Evolutionary conservation across 140 eudicot genomes (phyloP).

Genomic region (Cichorium intybus): DNA sequence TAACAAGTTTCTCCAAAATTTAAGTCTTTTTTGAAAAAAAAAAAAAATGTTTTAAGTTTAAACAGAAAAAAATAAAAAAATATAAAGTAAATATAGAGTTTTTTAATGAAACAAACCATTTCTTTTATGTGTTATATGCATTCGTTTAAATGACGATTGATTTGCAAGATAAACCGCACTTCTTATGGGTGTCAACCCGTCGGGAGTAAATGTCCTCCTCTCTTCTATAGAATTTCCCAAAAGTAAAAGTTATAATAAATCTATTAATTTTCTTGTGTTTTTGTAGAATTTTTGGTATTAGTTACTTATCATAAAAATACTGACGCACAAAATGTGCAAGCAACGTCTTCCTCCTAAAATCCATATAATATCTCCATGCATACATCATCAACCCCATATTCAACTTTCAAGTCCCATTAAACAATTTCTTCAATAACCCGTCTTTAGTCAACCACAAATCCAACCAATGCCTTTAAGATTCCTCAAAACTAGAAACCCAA

Average conservation of each 20-base stretch:
- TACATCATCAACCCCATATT: slow-evolving; percentile 30
- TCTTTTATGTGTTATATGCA: too few species aligned
- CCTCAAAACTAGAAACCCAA: slow-evolving; percentile 11
- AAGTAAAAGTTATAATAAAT: too few species aligned
- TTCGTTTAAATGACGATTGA: too few species aligned
- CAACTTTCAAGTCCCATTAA: slow-evolving; percentile 22
- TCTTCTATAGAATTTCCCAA: background rate
- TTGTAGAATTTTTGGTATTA: too few species aligned
- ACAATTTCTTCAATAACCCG: slow-evolving; percentile 11
- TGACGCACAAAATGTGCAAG: slow-evolving; percentile 22
- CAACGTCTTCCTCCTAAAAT: slow-evolving; percentile 29
- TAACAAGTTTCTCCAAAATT: too few species aligned
- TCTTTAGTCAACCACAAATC: slow-evolving; percentile 9
- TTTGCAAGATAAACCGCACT: too few species aligned
- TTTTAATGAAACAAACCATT: too few species aligned
- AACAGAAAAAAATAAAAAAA: too few species aligned
- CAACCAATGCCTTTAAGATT: slow-evolving; percentile 18
- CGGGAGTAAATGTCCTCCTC: background rate
- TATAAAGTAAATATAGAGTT: too few species aligned
- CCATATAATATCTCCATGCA: slow-evolving; percentile 14
- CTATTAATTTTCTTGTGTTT: too few species aligned
- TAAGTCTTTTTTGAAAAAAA: too few species aligned
- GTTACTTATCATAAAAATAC: background rate
- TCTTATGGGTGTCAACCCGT: background rate
- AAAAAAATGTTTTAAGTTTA: too few species aligned